Percentiles rank a stretch among this genome's conserved stretches.
These are phyloP conservation scores for Withania somnifera DNA, from an alignment of 305 asterid species.

Conservation along the genomic window DNA sequence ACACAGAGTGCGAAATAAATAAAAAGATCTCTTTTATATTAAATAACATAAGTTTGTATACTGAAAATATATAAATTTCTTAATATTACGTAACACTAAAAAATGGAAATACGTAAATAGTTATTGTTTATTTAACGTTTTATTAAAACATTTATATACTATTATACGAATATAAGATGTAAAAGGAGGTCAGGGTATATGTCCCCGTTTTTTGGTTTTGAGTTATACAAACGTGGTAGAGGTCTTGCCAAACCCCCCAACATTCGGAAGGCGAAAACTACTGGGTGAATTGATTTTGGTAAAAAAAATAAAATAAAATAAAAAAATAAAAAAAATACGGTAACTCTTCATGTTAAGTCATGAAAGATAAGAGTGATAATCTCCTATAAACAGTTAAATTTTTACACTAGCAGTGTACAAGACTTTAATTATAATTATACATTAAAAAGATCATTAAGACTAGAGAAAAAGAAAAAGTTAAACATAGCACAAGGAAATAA, in stretches of 20 bases:
- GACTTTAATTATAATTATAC: not conserved
- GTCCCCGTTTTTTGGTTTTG: not conserved
- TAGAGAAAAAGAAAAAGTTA: not conserved
- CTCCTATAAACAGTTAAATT: not conserved
- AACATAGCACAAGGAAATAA: not conserved
- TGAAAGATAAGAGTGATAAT: not conserved
- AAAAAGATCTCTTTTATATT: not conserved
- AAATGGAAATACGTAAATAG: not conserved
- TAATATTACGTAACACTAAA: not conserved
- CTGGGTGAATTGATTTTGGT: not conserved
- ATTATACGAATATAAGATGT: too few species aligned
- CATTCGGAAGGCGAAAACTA: not conserved
- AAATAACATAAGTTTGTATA: not conserved
- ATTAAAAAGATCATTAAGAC: not conserved
- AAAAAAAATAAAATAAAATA: too few species aligned
- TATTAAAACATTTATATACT: not conserved
- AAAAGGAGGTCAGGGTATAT: not conserved
- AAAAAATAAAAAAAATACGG: too few species aligned
- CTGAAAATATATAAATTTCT: not conserved
- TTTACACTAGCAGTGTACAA: not conserved
- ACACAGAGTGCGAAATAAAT: too few species aligned
- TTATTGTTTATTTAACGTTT: not conserved
- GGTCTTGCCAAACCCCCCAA: not conserved
- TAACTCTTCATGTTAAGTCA: constrained; percentile 5
- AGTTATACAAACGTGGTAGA: not conserved